Percentiles rank a stretch among this genome's conserved stretches.
Evolutionary conservation across 2,329 filamentous ascomycete genomes (phyloP).

Genomic region (Sporothrix variecibatus): DNA sequence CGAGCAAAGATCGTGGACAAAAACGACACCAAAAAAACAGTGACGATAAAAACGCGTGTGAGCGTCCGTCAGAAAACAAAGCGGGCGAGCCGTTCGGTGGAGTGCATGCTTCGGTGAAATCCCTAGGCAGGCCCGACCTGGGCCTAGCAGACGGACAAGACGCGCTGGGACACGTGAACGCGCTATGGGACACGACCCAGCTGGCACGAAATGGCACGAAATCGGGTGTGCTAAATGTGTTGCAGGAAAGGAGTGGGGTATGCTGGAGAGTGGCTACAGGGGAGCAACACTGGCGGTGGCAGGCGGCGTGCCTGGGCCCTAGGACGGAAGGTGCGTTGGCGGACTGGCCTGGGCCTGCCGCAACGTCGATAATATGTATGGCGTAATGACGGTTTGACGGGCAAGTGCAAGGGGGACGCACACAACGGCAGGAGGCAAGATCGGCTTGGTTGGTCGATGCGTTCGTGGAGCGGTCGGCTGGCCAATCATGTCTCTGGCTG

Average conservation of each 20-base stretch:
- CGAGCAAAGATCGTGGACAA: neutral
- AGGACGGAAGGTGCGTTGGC: conserved; percentile 12
- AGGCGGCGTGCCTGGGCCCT: conserved; percentile 4
- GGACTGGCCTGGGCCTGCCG: neutral
- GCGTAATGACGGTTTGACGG: neutral
- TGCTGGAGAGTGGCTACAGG: neutral
- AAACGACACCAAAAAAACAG: neutral
- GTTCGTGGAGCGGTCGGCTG: neutral
- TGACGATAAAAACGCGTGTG: neutral
- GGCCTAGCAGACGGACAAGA: neutral
- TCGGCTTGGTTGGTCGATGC: conserved; percentile 7
- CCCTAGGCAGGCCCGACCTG: neutral
- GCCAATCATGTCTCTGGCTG: conserved; percentile 17
- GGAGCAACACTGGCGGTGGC: neutral
- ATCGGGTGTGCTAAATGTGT: neutral
- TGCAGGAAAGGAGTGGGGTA: conserved; percentile 20
- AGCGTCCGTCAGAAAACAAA: conserved; percentile 2
- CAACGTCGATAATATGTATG: neutral
- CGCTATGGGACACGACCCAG: conserved; percentile 19
- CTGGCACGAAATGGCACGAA: neutral
- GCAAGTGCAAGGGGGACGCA: neutral
- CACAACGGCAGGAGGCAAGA: neutral
- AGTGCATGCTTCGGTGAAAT: conserved; percentile 13
- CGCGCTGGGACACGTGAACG: conserved; percentile 34
- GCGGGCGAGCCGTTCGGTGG: conserved; percentile 13